Evolutionary conservation across 176 grass and related monocot genomes (phyloP).

Genomic region (Oryza glaberrima): DNA sequence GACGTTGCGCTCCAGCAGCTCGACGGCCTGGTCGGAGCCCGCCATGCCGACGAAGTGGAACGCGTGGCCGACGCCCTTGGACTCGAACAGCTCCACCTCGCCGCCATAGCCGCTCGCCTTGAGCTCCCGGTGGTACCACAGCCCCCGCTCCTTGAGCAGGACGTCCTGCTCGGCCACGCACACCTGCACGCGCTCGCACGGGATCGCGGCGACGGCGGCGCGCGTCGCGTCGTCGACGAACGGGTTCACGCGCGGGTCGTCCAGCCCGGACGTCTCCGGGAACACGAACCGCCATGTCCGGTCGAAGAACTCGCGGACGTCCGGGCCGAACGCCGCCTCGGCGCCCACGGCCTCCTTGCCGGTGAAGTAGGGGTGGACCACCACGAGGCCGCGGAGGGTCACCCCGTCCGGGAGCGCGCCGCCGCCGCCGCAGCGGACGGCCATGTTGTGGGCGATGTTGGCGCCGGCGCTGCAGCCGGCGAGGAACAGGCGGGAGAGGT

Average conservation of each 20-base stretch:
- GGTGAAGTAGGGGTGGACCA: slow-evolving; percentile 67
- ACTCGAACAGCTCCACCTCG: slow-evolving; percentile 56
- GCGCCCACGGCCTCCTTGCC: slow-evolving; percentile 50
- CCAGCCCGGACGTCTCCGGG: slow-evolving; percentile 52
- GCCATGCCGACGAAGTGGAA: slow-evolving; percentile 56
- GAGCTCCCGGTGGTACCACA: slow-evolving; percentile 62
- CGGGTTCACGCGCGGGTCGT: slow-evolving; percentile 60
- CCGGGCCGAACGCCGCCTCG: slow-evolving; percentile 38
- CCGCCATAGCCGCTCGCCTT: slow-evolving; percentile 51
- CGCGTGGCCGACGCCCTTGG: slow-evolving; percentile 57
- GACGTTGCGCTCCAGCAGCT: slow-evolving; percentile 48
- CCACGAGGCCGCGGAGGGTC: slow-evolving; percentile 41
- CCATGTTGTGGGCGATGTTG: slow-evolving; percentile 72
- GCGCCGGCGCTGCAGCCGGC: slow-evolving; percentile 68
- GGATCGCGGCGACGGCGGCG: slow-evolving; percentile 38
- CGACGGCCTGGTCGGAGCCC: slow-evolving; percentile 31
- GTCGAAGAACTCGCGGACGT: slow-evolving; percentile 47
- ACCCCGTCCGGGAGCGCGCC: slow-evolving; percentile 52
- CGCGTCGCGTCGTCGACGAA: slow-evolving; percentile 56
- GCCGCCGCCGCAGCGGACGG: slow-evolving; percentile 41
- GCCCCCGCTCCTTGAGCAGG: slow-evolving; percentile 59
- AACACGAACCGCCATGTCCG: slow-evolving; percentile 53
- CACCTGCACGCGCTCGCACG: slow-evolving; percentile 60
- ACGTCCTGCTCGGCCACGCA: slow-evolving; percentile 58
- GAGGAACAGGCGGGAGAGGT: slow-evolving; percentile 62